Base-by-base conservation (phyloP, 441 rosid species). In the Adansonia gregorii region DNA sequence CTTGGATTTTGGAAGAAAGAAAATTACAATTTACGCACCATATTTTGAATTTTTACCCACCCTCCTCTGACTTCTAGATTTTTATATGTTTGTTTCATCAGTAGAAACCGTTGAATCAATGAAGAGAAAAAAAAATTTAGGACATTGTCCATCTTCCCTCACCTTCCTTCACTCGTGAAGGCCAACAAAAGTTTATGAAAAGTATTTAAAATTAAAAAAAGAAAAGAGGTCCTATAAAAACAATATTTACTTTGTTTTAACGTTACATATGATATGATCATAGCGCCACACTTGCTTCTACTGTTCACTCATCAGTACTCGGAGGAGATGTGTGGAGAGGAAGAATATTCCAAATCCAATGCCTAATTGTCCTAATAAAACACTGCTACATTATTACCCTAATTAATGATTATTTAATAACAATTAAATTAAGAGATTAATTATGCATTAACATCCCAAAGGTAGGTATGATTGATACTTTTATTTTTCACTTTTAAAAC, bases 331-430 rank as follows among this genome's bases (percentile, higher is more conserved):
- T 35, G 39, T 35, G 39, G 15, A 14, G 1, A 14, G n/a, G 17
- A 52, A 15, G 60, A 77, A 76, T 76, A 76, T 67, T 55, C 58
- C 56, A 39, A 17, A 31, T n/a, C 27, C 17, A 41, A 66, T 1
- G 51, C 8, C 27, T 17, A 55, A 35, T 39, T 35, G 31, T 19
- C 14, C 48, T 35, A 15, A 7, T 64, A 64, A 14, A 14, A 64
- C 8, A 64, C 14, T 3, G 0, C 14, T 1, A 35, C 14, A 31
- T 35, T 11, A 51, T 51, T 11, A 3, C 55, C 55, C 17, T 14
- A 51, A 51, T 14, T 51, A 51, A 51, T 15, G 12, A 51, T 51
- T 15, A 64, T 64, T 14, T 52, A 65, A 2, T 2, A 8, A 35
- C 43, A 4, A 35, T 39, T 41, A 45, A 20, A 48, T 17, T 46